These are phyloP conservation scores for Umbellularia californica DNA, from an alignment of 164 flowering plant genomes.

Conservation along the genomic window DNA sequence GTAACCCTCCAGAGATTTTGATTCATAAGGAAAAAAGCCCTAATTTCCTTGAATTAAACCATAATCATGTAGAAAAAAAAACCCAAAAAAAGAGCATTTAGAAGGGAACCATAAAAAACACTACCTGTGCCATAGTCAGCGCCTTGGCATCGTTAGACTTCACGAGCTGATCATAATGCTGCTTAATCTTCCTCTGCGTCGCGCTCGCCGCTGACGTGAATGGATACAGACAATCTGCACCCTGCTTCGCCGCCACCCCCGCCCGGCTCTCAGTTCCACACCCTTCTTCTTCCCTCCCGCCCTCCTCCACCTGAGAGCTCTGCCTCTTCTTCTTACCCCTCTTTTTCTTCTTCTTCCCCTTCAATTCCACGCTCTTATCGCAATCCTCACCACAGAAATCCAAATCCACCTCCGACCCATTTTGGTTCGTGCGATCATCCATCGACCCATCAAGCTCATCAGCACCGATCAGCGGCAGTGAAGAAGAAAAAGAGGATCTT, in stretches of 20 bases:
- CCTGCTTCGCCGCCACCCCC: conserved; percentile 22
- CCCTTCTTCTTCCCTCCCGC: conserved; percentile 15
- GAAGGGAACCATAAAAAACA: not conserved
- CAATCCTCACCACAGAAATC: conserved; percentile 11
- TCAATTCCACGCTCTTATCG: conserved; percentile 17
- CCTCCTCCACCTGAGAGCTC: conserved; percentile 23
- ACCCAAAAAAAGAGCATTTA: too few relatives aligned
- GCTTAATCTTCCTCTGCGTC: conserved; percentile 80
- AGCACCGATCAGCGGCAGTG: not conserved
- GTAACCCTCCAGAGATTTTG: too few relatives aligned
- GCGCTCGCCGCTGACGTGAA: conserved; percentile 68
- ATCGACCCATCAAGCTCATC: conserved; percentile 5
- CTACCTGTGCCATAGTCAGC: conserved; percentile 70
- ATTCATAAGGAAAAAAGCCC: too few relatives aligned
- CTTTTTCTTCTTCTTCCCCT: conserved; percentile 39
- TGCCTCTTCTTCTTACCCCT: conserved; percentile 41
- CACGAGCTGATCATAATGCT: conserved; percentile 75
- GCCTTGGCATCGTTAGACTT: conserved; percentile 57
- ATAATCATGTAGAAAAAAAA: not conserved
- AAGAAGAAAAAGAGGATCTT: conserved; percentile 1
- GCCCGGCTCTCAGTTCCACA: conserved; percentile 7
- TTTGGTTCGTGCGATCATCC: conserved; percentile 11
- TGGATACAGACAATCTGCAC: conserved; percentile 52
- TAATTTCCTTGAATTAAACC: too few relatives aligned
- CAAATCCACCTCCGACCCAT: conserved; percentile 30